Base-by-base conservation (phyloP, 2,329 filamentous ascomycete species). In the Pseudocercospora cruenta region DNA sequence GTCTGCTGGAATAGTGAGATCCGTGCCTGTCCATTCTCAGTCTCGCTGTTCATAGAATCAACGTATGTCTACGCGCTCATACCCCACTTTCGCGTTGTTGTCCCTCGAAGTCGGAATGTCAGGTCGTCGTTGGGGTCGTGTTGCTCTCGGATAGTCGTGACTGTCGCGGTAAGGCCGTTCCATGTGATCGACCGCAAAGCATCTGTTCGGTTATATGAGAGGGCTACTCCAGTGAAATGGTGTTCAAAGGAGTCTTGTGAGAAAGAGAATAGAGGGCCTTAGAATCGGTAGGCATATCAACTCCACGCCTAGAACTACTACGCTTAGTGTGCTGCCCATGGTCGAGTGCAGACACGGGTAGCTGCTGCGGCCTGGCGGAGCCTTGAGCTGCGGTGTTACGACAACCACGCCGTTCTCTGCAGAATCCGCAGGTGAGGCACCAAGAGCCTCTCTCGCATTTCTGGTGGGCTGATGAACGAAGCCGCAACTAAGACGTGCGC, bases 111-210 rank as follows among this genome's bases (percentile, higher is more conserved):
- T 21, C 16, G 64, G 31, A 9, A 49, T 49, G 26, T 66, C 60
- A 60, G 33, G n/a, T 59, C 60, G 63, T 51, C 65, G 62, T 39
- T 54, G 43, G 24, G 62, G 39, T 61, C 57, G 67, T 59, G 65
- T 14, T 26, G 28, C 53, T 36, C 59, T 45, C 43, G 51, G 45
- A 33, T 55, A 39, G 26, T 65, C 62, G 58, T 63, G 59, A 33
- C 57, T 36, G 14, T 66, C 67, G 55, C 62, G 57, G 55, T 63
- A 31, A 36, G 45, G 45, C 57, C 63, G 65, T 19, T 69, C 65
- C 67, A 69, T 69, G 21, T 45, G 53, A 39, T 22, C 54, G 58
- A 26, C 31, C 33, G 53, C 31, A 58, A 54, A 31, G 55, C 66
- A 63, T 65, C 55, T 58, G 58, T 64, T 14, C 62, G 58, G 43